phyloP scores from a whole-genome alignment of 306 rosid species.

The Nissolia schottii region DNA sequence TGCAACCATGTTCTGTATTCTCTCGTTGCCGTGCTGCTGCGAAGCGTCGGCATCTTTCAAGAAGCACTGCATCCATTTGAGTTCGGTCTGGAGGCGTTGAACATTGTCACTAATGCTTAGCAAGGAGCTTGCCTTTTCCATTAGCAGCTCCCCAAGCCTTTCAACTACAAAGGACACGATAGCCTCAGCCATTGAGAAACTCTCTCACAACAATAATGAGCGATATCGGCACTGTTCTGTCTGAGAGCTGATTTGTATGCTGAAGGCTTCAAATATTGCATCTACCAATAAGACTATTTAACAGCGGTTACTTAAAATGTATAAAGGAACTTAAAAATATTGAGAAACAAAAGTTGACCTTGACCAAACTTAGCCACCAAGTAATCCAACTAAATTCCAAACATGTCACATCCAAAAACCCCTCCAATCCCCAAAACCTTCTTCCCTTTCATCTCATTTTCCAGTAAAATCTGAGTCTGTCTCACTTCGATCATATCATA shows the following conservation, averaged over 20 bases:
- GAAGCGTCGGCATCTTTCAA: neutral
- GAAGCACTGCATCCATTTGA: neutral
- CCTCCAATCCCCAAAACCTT: neutral
- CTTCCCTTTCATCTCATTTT: neutral
- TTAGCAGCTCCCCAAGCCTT: no score
- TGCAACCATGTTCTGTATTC: neutral
- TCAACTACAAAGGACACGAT: no score
- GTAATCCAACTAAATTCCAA: constrained; percentile 4
- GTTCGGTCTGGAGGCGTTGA: neutral
- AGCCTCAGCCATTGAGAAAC: no score
- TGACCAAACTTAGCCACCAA: constrained; percentile 33
- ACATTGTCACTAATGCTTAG: no score
- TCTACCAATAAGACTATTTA: no score
- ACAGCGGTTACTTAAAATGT: no score
- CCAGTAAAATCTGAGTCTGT: neutral
- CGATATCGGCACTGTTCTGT: no score
- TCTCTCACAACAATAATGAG: no score
- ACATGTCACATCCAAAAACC: neutral
- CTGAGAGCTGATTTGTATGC: no score
- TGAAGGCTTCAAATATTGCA: no score
- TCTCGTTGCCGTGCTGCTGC: neutral
- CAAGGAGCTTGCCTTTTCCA: no score
- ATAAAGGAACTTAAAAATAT: neutral
- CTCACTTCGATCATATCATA: no score
- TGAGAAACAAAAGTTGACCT: constrained; percentile 36